These are phyloP conservation scores for Casuarina glauca DNA, from an alignment of 306 rosid genomes.

Conservation along the genomic window DNA sequence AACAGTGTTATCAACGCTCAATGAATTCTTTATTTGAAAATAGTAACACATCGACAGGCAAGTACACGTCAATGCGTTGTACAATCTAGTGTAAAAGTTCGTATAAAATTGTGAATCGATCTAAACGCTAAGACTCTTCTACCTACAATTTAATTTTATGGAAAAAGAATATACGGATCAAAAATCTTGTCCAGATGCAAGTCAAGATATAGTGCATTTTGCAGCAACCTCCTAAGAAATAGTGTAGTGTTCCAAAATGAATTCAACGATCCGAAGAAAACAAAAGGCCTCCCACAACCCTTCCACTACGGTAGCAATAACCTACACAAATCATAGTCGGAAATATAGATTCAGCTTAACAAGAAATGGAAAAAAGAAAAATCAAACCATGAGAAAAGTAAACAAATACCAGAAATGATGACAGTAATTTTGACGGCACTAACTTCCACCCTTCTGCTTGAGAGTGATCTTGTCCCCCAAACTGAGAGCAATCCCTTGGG, in stretches of 20 bases:
- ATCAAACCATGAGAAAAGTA: background rate
- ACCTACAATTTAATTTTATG: background rate
- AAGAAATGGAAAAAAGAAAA: background rate
- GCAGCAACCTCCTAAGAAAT: background rate
- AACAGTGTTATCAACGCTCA: background rate
- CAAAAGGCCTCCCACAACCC: background rate
- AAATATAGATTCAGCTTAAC: background rate
- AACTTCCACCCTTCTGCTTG: conserved; percentile 82
- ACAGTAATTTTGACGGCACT: background rate
- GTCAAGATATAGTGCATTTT: background rate
- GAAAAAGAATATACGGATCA: background rate
- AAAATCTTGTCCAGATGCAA: background rate
- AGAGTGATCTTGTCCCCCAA: conserved; percentile 97
- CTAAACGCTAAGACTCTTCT: background rate
- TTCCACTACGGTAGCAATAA: background rate
- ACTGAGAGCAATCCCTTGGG: conserved; percentile 98
- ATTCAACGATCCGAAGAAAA: background rate
- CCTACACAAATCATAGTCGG: background rate
- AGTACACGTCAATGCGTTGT: background rate
- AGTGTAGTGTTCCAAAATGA: background rate
- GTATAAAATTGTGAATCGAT: background rate
- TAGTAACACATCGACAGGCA: background rate
- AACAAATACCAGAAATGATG: background rate
- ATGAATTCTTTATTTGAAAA: background rate
- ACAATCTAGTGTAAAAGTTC: background rate